phyloP scores from a whole-genome alignment of 257 asterid genomes.

The Capsicum rhomboideum region DNA sequence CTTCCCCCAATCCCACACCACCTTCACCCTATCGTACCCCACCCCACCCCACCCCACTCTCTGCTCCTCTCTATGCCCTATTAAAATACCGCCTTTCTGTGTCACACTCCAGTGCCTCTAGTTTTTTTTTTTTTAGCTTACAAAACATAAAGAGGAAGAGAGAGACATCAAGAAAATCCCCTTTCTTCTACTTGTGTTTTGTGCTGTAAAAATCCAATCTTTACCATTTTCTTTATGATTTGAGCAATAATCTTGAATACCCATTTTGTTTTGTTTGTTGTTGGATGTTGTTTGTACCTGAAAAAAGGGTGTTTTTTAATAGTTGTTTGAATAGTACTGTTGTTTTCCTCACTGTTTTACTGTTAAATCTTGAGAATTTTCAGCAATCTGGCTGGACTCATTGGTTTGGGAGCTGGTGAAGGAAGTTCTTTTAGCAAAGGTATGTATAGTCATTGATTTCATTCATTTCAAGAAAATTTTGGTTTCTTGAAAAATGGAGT shows the following conservation, averaged over 20 bases:
- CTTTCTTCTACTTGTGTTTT: not conserved
- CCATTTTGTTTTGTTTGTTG: not conserved
- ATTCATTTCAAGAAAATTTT: not conserved
- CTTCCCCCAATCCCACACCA: not conserved
- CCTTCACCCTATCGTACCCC: too few species aligned
- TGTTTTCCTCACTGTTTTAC: not conserved
- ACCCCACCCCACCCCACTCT: too few species aligned
- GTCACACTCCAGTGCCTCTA: not conserved
- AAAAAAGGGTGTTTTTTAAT: not conserved
- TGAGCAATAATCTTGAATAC: not conserved
- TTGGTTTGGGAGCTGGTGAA: conserved; percentile 8
- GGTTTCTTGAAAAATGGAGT: not conserved
- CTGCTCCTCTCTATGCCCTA: conserved; percentile 21
- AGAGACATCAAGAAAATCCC: not conserved
- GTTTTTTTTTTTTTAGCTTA: not conserved
- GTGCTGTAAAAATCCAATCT: not conserved
- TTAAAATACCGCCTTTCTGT: conserved; percentile 4
- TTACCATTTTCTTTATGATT: not conserved
- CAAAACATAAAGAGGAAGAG: conserved; percentile 7
- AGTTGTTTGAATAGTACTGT: too few species aligned
- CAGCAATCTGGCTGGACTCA: conserved; percentile 19
- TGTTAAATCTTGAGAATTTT: conserved; percentile 28
- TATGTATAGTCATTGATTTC: conserved; percentile 25
- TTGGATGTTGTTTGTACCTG: not conserved
- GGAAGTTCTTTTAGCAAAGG: conserved; percentile 24